Percentiles rank a stretch among this genome's conserved stretches.
These are phyloP conservation scores for Saccharum hybrid DNA, from an alignment of 202 grass and related monocot genomes.

Conservation along the genomic window DNA sequence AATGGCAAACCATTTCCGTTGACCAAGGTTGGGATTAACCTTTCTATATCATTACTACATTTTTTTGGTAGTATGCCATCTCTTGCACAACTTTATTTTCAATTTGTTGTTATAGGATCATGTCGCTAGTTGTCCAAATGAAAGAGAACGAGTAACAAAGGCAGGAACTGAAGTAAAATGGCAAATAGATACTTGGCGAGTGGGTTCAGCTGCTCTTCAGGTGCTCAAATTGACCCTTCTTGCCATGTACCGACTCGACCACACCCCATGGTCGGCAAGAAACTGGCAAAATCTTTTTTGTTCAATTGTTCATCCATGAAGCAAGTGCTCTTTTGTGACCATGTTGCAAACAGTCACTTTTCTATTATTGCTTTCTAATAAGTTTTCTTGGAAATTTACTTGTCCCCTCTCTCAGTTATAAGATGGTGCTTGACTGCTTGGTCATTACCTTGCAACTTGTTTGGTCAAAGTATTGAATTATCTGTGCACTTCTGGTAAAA, in stretches of 20 bases:
- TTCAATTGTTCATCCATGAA: neutral
- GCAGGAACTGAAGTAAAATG: constrained; percentile 92
- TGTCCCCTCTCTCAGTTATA: neutral
- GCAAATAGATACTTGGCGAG: constrained; percentile 95
- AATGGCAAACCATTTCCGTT: constrained; percentile 74
- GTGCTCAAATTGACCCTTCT: constrained; percentile 44
- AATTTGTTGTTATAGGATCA: constrained; percentile 73
- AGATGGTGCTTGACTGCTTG: neutral
- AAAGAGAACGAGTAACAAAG: constrained; percentile 77
- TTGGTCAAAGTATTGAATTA: neutral
- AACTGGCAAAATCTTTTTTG: neutral
- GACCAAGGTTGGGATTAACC: constrained; percentile 66
- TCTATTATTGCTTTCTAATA: neutral
- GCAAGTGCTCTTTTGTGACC: neutral
- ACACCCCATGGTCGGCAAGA: neutral
- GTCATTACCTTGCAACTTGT: neutral
- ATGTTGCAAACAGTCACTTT: neutral
- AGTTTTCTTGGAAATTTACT: neutral
- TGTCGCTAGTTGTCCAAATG: constrained; percentile 77
- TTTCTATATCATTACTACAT: neutral
- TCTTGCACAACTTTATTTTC: constrained; percentile 38
- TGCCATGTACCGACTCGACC: neutral
- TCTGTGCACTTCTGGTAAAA: neutral
- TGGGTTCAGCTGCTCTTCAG: constrained; percentile 96
- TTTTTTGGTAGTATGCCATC: constrained; percentile 11